Evolutionary conservation across 2,329 filamentous ascomycete species (phyloP), one percentile per base, ranked within the genome.

Genomic region (Hypoxylon sp.): DNA sequence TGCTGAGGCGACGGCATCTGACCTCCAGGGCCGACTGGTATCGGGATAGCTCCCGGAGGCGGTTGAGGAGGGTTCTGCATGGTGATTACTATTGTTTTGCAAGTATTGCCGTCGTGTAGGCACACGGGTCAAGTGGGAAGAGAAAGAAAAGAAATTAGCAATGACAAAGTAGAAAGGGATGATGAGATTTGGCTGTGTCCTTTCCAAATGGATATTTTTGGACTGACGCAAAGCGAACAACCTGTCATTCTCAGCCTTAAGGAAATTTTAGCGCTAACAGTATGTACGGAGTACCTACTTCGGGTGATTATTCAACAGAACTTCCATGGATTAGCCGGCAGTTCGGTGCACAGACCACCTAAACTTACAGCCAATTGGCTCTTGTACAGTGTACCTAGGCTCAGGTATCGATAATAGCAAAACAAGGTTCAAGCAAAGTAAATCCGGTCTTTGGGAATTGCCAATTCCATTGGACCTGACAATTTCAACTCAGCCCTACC

Each of bases 1-100:
- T 98, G 94, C 82, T 97, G 91, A 52, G 92, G 94, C 19, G 90
- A 89, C 34, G 93, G 93, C 79, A 81, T 83, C 71, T 83, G 82
- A 59, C 78, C 80, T 36, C 57, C 75, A 69, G 73, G 75, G 58
- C 72, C 75, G 63, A 71, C 75, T 49, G 72, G 74, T 63, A 77
- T 75, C 14, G 78, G 79, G 72, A 81, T 78, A 52, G 67, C 77
- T 60, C 65, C 69, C 49, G 74, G 73, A 64, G 69, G 68, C 53
- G 59, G 59, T 45, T 63, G 59, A 21, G 72, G 72, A 21, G 73
- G 74, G 34, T 70, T 73, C 60, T 75, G 72, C 74, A 76, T 77
- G 14, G 55, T 65, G 62, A 59, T 46, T 59, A 52, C 19, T 50
- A n/a, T 13, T 7, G 25, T 36, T 17, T 38, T 48, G 55, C 56